phyloP scores from a whole-genome alignment of 768 basidiomycete species.

The Mycena vulgaris region DNA sequence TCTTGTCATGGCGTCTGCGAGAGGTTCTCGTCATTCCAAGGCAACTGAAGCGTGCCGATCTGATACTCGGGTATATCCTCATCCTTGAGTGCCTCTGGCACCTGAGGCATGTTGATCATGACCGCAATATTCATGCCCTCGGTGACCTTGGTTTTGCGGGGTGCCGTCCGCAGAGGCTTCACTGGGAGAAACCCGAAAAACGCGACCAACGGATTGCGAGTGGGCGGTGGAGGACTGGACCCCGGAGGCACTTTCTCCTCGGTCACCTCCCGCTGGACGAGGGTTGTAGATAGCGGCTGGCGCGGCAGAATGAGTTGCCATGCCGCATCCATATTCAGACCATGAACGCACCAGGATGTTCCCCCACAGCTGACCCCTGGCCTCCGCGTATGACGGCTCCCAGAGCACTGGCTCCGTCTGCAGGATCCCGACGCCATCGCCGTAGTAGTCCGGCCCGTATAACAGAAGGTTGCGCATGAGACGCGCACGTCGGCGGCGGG shows the following conservation, averaged over 20 bases:
- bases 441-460: constrained; percentile 23
- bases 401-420: constrained; percentile 33
- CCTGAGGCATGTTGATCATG: constrained; percentile 30
- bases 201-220: constrained; percentile 3
- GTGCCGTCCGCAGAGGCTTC: not conserved
- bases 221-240: not conserved
- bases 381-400: constrained; percentile 21
- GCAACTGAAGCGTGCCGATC: constrained; percentile 28
- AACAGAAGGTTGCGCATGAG: constrained; percentile 27
- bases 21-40: constrained; percentile 30
- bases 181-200: not conserved
- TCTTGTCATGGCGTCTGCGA: not conserved
- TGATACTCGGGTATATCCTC: constrained; percentile 21
- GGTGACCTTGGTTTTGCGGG: not conserved
- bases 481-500: constrained; percentile 30
- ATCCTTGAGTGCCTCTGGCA: constrained; percentile 4
- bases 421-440: constrained; percentile 2
- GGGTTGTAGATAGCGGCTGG: constrained; percentile 33
- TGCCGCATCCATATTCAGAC: no score
- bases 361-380: constrained; percentile 18
- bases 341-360: constrained; percentile 33
- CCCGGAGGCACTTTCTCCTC: constrained; percentile 5
- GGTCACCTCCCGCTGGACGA: constrained; percentile 19
- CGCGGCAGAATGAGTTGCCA: not conserved
- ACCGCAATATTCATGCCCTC: constrained; percentile 31